These are phyloP conservation scores for Dalbergia oliveri DNA, from an alignment of 306 rosid species.

Conservation along the genomic window DNA sequence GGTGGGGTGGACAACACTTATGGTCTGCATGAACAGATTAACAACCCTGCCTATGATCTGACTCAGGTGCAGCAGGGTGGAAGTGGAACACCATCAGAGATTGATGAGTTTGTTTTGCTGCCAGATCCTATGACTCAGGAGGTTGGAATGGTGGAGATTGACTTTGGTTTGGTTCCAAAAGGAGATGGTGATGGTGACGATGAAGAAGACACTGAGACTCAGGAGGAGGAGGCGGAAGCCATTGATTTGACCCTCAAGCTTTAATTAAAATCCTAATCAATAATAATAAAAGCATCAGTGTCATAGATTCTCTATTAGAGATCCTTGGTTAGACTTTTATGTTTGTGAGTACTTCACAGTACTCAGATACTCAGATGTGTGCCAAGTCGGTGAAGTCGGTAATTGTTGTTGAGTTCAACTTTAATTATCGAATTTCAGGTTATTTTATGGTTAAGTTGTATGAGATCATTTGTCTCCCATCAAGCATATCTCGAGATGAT, in stretches of 20 bases:
- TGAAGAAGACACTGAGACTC: no score
- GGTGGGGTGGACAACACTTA: no score
- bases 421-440: no score
- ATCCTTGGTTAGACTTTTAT: background rate
- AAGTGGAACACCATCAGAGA: no score
- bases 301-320: background rate
- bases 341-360: background rate
- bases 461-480: background rate
- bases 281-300: background rate
- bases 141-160: background rate
- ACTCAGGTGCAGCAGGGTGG: background rate
- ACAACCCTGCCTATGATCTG: no score
- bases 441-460: background rate
- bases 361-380: background rate
- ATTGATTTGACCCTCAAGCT: slow-evolving; percentile 5
- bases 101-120: background rate
- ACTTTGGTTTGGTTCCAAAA: slow-evolving; percentile 11
- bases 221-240: background rate
- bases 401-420: background rate
- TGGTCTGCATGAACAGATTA: no score
- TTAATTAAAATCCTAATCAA: background rate
- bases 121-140: background rate
- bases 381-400: background rate
- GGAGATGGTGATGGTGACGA: background rate
- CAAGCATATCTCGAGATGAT: background rate